phyloP scores from a whole-genome alignment of 768 basidiomycete species.

The Dictyophora rubrovolvata region DNA sequence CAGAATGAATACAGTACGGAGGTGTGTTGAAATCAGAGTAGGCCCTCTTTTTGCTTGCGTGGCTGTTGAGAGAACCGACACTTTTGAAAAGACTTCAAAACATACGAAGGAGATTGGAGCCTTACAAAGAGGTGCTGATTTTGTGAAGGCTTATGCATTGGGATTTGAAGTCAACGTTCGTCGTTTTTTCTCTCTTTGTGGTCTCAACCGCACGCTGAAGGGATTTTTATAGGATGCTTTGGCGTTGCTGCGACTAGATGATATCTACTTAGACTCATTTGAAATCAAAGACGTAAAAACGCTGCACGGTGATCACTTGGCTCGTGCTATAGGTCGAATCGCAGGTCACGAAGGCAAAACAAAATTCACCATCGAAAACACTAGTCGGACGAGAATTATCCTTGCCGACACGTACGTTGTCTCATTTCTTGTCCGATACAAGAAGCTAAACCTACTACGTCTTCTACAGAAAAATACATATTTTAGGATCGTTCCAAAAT shows the following conservation, averaged over 20 bases:
- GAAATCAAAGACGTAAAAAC: conserved; percentile 99
- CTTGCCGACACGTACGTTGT: conserved; percentile 85
- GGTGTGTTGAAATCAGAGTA: conserved; percentile 89
- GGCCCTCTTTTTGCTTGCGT: conserved; percentile 20
- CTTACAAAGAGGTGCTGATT: conserved; percentile 94
- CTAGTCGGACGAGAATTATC: conserved; percentile 94
- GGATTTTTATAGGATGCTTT: conserved; percentile 66
- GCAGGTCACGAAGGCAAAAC: conserved; percentile 99
- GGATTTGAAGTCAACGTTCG: conserved; percentile 92
- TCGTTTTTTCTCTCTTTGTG: neutral
- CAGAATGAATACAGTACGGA: conserved; percentile 88
- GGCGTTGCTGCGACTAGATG: conserved; percentile 89
- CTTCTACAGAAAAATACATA: conserved; percentile 82
- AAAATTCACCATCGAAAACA: conserved; percentile 97
- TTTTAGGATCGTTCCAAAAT: conserved; percentile 96
- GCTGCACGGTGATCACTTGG: conserved; percentile 92
- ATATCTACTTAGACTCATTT: conserved; percentile 95
- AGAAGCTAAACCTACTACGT: conserved; percentile 1
- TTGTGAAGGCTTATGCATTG: conserved; percentile 86
- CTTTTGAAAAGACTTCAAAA: conserved; percentile 68
- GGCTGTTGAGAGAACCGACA: neutral
- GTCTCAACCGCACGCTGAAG: neutral
- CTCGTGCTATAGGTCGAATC: conserved; percentile 98
- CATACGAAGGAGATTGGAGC: conserved; percentile 90
- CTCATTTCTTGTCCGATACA: conserved; percentile 8